phyloP scores from a whole-genome alignment of 352 stramenopile species.

The Globisporangium uncinulatum region DNA sequence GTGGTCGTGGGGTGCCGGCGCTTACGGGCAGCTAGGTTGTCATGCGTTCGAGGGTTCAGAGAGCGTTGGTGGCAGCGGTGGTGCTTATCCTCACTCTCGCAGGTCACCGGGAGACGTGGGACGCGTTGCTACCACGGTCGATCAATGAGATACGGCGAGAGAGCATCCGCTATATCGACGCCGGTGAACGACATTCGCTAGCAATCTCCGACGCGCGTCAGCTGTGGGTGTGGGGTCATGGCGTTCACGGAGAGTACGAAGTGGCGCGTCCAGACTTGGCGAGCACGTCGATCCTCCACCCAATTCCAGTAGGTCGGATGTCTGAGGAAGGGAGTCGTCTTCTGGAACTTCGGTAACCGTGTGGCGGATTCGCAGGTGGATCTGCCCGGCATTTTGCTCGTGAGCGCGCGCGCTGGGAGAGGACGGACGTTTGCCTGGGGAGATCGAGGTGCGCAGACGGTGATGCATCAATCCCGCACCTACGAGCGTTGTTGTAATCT shows the following conservation, averaged over 20 bases:
- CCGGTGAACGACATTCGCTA: slow-evolving; percentile 60
- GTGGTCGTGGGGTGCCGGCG: slow-evolving; percentile 62
- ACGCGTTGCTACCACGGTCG: slow-evolving; percentile 43
- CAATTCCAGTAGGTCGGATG: slow-evolving; percentile 30
- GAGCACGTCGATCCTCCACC: slow-evolving; percentile 48
- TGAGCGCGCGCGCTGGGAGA: slow-evolving; percentile 49
- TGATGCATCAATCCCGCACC: no score
- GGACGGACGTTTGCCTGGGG: slow-evolving; percentile 75
- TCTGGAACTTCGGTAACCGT: no score
- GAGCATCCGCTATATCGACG: slow-evolving; percentile 52
- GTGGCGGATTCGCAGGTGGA: slow-evolving; percentile 26
- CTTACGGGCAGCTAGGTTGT: slow-evolving; percentile 63
- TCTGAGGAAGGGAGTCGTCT: neutral
- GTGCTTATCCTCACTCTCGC: neutral
- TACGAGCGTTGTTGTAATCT: no score
- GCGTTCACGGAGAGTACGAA: slow-evolving; percentile 50
- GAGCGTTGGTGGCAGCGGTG: no score
- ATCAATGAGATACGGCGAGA: slow-evolving; percentile 63
- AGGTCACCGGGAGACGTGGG: slow-evolving; percentile 76
- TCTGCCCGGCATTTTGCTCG: slow-evolving; percentile 39
- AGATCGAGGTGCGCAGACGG: slow-evolving; percentile 39
- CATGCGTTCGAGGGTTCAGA: neutral
- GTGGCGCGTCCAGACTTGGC: slow-evolving; percentile 29
- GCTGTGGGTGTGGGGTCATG: slow-evolving; percentile 76
- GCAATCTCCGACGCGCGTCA: slow-evolving; percentile 53